Evolutionary conservation across 208 protist species (phyloP).

Genomic region (Eutreptiella sp.): DNA sequence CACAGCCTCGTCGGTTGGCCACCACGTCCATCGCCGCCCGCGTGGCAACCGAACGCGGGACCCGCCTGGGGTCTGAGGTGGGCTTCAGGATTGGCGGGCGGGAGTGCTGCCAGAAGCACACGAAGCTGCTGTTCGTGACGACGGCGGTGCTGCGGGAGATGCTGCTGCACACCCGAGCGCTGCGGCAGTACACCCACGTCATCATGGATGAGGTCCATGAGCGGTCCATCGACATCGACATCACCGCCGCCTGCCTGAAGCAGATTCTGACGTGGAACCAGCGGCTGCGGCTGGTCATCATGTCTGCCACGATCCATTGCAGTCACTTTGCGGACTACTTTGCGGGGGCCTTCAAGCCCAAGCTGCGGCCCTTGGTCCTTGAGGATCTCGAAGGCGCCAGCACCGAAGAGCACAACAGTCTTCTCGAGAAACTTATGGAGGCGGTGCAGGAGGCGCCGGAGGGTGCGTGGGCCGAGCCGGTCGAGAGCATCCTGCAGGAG

Average conservation of each 20-base stretch:
- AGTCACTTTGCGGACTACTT: too few relatives aligned
- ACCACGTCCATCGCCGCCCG: slow-evolving; percentile 13
- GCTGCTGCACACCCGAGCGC: background rate
- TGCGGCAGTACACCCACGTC: slow-evolving; percentile 6
- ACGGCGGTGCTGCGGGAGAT: slow-evolving; percentile 17
- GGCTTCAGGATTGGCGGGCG: slow-evolving; percentile 14
- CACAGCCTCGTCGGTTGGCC: slow-evolving; percentile 3
- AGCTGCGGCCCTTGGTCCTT: too few relatives aligned
- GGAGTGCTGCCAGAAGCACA: background rate
- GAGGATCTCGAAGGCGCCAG: too few relatives aligned
- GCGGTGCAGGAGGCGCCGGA: too few relatives aligned
- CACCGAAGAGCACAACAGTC: too few relatives aligned
- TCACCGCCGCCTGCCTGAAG: background rate
- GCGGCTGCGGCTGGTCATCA: slow-evolving; percentile 5
- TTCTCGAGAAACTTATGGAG: too few relatives aligned
- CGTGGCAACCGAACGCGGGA: slow-evolving; percentile 13
- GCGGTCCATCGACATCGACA: slow-evolving; percentile 13
- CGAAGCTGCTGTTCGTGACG: slow-evolving; percentile 11
- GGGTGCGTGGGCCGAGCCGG: too few relatives aligned
- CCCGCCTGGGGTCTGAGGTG: background rate
- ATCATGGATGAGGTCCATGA: slow-evolving; percentile 23
- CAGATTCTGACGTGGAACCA: slow-evolving; percentile 8
- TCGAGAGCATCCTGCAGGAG: too few relatives aligned
- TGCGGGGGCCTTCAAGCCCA: too few relatives aligned
- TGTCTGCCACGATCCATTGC: slow-evolving; percentile 22